Base-by-base conservation (phyloP, 805 yeast genomes). In the Yarrowia sp. region DNA sequence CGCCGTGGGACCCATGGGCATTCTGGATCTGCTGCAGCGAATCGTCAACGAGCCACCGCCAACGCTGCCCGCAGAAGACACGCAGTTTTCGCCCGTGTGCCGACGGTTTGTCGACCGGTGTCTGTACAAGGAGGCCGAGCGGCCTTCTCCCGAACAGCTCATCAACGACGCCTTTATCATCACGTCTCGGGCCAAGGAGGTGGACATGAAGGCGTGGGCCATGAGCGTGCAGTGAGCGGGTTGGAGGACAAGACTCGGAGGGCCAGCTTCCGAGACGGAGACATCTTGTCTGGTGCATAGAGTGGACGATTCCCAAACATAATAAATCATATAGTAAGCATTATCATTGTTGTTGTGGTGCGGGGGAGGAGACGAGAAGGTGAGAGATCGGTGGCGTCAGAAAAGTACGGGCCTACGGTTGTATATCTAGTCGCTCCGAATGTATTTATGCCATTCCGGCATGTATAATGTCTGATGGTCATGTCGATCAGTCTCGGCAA, bases 31-130 rank as follows among this genome's bases (percentile, higher is more conserved):
- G 19, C 76, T 95, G 64, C 98, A 95, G 77, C 79, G 97, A 70
- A 92, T 95, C 46, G 99, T 95, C 24, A 90, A 92, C 71, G 99
- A 95, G 74, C 86, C 86, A 2, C 92, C 98, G 0, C 99, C 99
- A 11, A 78, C 82, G 0, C 79, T 92, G 52, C 82, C 87, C 0
- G 44, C 61, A 12, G 74, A 72, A 9, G 74, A 71, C 33, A 75
- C 74, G 22, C 68, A 68, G 5, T 86, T 78, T 70, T 82, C 84
- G 48, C 68, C 73, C 1, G 79, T 74, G 36, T 78, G 92, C 68
- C 82, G 90, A 68, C 80, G 80, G 58, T 90, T 92, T 73, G 87
- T 93, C 17, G 87, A 85, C 67, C 76, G 82, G 41, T 92, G 98
- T 71, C 79, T 92, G 71, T 80, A 83, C 48, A 90, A 88, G 72